A percentile compares a stretch with the other conserved stretches of the same genome.
Evolutionary conservation across 2,329 filamentous ascomycete genomes (phyloP).

Genomic region (Leptodontidium sp.): DNA sequence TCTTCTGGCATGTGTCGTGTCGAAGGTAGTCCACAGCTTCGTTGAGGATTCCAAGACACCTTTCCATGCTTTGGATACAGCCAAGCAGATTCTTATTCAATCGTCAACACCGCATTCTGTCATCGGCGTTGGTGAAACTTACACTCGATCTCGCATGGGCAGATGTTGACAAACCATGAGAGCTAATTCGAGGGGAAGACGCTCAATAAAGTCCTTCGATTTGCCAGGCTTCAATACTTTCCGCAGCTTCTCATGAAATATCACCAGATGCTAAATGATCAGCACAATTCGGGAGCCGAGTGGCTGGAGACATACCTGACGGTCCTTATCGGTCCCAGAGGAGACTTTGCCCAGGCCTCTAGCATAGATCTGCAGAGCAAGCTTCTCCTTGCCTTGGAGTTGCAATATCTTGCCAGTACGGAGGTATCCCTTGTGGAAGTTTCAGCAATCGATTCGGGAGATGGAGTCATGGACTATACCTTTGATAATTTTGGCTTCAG

Average conservation of each 20-base stretch:
- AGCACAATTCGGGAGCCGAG: conserved; percentile 12
- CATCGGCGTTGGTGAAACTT: conserved; percentile 22
- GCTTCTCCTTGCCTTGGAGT: conserved; percentile 40
- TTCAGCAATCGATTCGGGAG: conserved; percentile 10
- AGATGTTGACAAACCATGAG: conserved; percentile 45
- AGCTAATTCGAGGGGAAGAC: conserved; percentile 47
- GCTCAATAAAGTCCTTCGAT: conserved; percentile 44
- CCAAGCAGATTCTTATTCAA: conserved; percentile 41
- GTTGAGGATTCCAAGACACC: conserved; percentile 42
- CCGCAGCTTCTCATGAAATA: conserved; percentile 43
- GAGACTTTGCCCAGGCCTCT: conserved; percentile 46
- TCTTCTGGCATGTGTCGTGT: conserved; percentile 38
- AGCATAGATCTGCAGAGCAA: conserved; percentile 48
- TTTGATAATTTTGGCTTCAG: conserved; percentile 44
- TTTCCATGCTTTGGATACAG: conserved; percentile 46
- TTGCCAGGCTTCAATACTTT: conserved; percentile 38
- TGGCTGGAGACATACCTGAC: conserved; percentile 35
- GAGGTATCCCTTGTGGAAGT: conserved; percentile 44
- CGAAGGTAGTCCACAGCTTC: conserved; percentile 45
- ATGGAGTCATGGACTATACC: conserved; percentile 27
- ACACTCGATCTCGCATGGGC: conserved; percentile 44
- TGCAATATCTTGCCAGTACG: conserved; percentile 46
- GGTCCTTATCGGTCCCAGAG: conserved; percentile 43
- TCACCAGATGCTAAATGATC: conserved; percentile 43
- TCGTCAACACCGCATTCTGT: neutral